Evolutionary conservation across 2,329 filamentous ascomycete species (phyloP), one percentile per base, ranked within the genome.

Genomic region (Lecanicillium sp.): DNA sequence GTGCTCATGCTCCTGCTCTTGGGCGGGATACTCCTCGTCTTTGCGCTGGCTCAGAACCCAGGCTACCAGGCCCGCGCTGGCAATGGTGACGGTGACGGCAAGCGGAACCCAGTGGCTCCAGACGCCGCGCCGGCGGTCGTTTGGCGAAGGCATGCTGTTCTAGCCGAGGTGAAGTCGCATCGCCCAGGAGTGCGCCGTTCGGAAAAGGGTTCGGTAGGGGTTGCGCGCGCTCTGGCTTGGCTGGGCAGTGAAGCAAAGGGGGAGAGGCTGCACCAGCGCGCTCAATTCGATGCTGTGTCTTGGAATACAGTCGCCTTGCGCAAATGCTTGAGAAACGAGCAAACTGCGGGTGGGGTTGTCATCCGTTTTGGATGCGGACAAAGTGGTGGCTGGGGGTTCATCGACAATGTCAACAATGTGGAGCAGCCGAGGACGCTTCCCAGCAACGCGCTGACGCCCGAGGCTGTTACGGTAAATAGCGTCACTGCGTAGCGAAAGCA

Each of bases 41-140:
- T 77, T 81, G 60, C 88, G 84, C 69, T 95, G 90, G 65, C 86
- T 94, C 90, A 90, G 95, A 52, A 90, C 81, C 91, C 91, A 97
- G 49, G 89, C 89, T 44, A 84, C 90, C 40, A 95, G 70, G 27
- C 90, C 90, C 48, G 87, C 83, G 19, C 90, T 89, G 52, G 91
- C 91, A 57, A 94, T 81, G 39, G 89, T 90, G 50, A 95, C 82
- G 42, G 90, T 96, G 55, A 95, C 69, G 55, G 83, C 84, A 49
- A 97, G 77, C 53, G 91, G 91, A 51, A 95, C 80, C 88, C 90
- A 96, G 70, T 94, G 91, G 61, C 84, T 79, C 69, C 87, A 79
- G 56, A 81, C 77, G 63, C 77, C 73, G 66, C 77, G 73, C 68
- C 79, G 74, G 71, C 48, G 48, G 35, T 51, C 44, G 26, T 48